Base-by-base conservation (phyloP, 345 rosid species). In the Hypericum perforatum region DNA sequence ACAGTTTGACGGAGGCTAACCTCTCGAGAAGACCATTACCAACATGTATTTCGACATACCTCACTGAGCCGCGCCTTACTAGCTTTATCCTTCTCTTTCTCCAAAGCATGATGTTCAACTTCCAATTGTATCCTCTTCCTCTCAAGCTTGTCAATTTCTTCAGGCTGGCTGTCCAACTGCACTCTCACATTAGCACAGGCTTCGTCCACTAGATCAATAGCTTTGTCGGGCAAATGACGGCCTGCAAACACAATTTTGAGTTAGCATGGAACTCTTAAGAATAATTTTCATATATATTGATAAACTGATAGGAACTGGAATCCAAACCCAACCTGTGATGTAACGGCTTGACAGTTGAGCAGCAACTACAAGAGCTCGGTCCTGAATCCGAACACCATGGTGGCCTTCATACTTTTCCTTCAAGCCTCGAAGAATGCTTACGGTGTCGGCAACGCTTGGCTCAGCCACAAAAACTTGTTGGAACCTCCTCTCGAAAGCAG, bases 101-200 rank as follows among this genome's bases (percentile, higher is more conserved):
- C 98, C 45, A 87, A 77, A 0, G 95, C 95, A 70, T 91, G 98
- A 32, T 81, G 82, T 42, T 91, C 98, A 59, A 87, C 77, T 49
- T 87, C 98, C 46, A 87, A 57, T 66, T 87, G 96, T 72, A 91
- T 91, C 41, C 86, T 75, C 68, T 68, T 87, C 69, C 98, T 77
- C 49, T 91, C 92, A 8, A 91, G 92, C 48, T 74, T 79, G 62
- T 91, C 98, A 11, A 91, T 91, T 69, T 87, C 98, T 14, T 91
- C 98, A 2, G 96, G 98, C 66, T 87, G 96, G 56, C 96, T 91
- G 58, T 91, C 98, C 41, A 85, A 82, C 58, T 91, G 98, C n/a
- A 87, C 96, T 68, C 95, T 76, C 52, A 87, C 96, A 58, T 91
- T 91, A 0, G 96, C 96, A 53, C 96, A 87, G 6, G 98, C 98